Base-by-base conservation (phyloP, 257 asterid genomes). In the Fraxinus excelsior region DNA sequence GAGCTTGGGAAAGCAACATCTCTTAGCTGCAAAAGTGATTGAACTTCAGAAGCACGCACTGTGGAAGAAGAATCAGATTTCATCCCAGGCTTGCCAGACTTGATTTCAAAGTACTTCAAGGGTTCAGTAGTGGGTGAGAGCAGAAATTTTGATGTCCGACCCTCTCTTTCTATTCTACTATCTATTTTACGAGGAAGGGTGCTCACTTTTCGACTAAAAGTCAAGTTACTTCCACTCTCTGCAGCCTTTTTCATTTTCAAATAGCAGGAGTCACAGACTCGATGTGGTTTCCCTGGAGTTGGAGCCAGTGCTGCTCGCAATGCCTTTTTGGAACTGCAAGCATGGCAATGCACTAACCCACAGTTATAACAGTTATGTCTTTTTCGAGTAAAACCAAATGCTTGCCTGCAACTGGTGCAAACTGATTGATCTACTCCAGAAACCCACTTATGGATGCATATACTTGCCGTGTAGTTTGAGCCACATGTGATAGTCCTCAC, bases 1-100 rank as follows among this genome's bases (percentile, higher is more conserved):
- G 98, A 93, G 81, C 97, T 91, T 0, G 98, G 97, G 82, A 95
- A 93, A 62, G 97, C 91, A 42, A 91, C 74, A 78, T 95, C 99
- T 86, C 89, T 95, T 9, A 95, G 83, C 78, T 93, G 98, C 76
- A 89, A 85, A 70, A 89, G 89, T 42, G 93, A 88, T 0, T 98
- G 99, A 79, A 95, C 97, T 84, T 95, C 98, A 4, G 98, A 93
- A 68, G 94, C 98, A 53, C 98, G 86, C 14, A 91, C 87, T 18
- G 89, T 83, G 67, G 92, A 79, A 49, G 79, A 79, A 66, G 84
- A 74, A 60, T 91, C 97, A 7, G 87, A 35, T 73, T 71, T 80
- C 14, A 74, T 58, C 6, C 92, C 91, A 7, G 83, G 78, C 37
- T 82, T 82, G 51, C 84, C 88, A 7, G 97, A 78, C 82, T 84